Evolutionary conservation across 2,329 filamentous ascomycete species (phyloP).

Genomic region (Colletotrichum tofieldiae): DNA sequence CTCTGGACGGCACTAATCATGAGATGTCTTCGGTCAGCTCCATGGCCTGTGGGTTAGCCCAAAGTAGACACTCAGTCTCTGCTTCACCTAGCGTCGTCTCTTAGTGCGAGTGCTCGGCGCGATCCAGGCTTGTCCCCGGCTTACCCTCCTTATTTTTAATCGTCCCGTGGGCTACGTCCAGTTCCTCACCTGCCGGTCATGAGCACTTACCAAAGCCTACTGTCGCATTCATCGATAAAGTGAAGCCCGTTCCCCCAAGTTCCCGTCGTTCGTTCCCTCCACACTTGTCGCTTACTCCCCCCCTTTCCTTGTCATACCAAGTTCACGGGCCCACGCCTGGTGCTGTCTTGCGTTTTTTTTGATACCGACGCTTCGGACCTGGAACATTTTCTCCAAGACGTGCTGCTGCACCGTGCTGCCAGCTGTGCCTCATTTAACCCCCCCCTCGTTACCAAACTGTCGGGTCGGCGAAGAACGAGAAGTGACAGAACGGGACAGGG

Average conservation of each 20-base stretch:
- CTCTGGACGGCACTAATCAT: background rate
- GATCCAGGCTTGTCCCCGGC: slow-evolving; percentile 29
- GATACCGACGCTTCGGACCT: slow-evolving; percentile 24
- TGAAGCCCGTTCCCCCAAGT: slow-evolving; percentile 2
- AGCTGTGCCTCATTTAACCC: slow-evolving; percentile 25
- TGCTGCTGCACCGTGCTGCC: slow-evolving; percentile 8
- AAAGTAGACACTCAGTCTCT: background rate
- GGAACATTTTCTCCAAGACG: background rate
- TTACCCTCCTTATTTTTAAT: background rate
- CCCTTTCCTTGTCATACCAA: background rate
- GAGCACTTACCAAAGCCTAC: background rate
- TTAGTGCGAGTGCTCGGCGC: slow-evolving; percentile 20
- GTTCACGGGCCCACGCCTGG: slow-evolving; percentile 3
- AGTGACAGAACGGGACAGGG: slow-evolving; percentile 17
- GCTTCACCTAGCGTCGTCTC: slow-evolving; percentile 10
- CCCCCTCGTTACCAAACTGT: slow-evolving; percentile 22
- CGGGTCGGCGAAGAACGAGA: slow-evolving; percentile 31
- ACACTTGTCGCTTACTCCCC: background rate
- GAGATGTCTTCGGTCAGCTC: slow-evolving; percentile 3
- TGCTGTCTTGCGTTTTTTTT: background rate
- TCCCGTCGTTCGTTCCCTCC: background rate
- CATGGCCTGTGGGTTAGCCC: background rate
- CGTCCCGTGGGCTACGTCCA: too few relatives aligned
- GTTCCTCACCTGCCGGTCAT: background rate
- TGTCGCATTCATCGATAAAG: slow-evolving; percentile 25